Percentiles rank a stretch among this genome's conserved stretches.
phyloP scores from a whole-genome alignment of 345 rosid genomes.

The Aquilaria yunnanensis region DNA sequence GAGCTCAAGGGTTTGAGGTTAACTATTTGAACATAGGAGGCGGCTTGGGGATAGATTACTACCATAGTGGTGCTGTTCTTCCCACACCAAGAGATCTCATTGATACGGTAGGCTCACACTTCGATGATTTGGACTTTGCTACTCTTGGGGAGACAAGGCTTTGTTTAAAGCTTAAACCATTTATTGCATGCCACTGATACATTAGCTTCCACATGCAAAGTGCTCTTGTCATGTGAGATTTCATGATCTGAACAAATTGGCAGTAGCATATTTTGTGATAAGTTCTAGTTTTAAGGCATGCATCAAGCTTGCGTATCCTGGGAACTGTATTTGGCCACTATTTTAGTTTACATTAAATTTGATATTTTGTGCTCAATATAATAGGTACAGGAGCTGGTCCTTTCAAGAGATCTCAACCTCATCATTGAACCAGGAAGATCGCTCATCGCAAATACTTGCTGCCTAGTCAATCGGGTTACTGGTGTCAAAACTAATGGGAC shows the following conservation, averaged over 20 bases:
- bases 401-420: conserved; percentile 67
- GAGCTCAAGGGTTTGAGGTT: conserved; percentile 87
- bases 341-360: not conserved
- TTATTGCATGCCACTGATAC: too few species aligned
- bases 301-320: too few species aligned
- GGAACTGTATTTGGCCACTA: too few species aligned
- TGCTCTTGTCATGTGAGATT: too few species aligned
- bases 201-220: too few species aligned
- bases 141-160: too few species aligned
- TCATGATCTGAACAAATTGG: too few species aligned
- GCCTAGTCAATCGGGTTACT: conserved; percentile 83
- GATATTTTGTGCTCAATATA: conserved; percentile 6
- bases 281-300: too few species aligned
- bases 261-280: too few species aligned
- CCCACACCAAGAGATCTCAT: conserved; percentile 95
- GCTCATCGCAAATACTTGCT: conserved; percentile 91
- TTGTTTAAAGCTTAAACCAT: too few species aligned
- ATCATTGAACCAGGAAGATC: conserved; percentile 98
- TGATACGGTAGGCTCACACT: conserved; percentile 55
- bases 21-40: conserved; percentile 92
- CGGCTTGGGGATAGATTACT: conserved; percentile 94
- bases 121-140: conserved; percentile 8
- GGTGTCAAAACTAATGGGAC: conserved; percentile 98
- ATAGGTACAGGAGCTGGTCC: conserved; percentile 86
- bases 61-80: conserved; percentile 77